Evolutionary conservation across 139 green algal species (phyloP).

Genomic region (Chlamydomonas sphaeroides): DNA sequence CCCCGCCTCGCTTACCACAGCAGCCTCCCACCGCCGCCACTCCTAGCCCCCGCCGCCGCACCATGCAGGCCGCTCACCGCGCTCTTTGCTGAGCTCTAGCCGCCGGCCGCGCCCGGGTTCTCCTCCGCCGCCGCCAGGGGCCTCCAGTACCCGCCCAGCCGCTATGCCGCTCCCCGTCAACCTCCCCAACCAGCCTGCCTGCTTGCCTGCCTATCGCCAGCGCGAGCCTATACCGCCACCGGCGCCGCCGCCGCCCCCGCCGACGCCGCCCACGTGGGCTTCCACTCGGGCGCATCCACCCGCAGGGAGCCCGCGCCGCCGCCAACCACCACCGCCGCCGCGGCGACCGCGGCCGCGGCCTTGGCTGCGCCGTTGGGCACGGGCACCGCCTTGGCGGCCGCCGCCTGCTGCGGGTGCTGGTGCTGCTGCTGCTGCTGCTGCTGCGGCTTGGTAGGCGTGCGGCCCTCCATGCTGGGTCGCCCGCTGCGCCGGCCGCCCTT

Average conservation of each 20-base stretch:
- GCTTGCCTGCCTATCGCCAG: too few relatives aligned
- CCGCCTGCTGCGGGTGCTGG: not conserved
- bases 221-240: not conserved
- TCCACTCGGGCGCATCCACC: slow-evolving; percentile 20
- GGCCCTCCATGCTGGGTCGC: not conserved
- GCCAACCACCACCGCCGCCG: not conserved
- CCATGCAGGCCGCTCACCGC: too few relatives aligned
- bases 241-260: not conserved
- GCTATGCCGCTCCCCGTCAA: too few relatives aligned
- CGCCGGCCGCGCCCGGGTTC: too few relatives aligned
- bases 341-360: not conserved
- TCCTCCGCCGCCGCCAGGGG: too few relatives aligned
- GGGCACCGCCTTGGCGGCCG: not conserved
- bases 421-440: not conserved
- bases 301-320: too few relatives aligned
- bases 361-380: not conserved
- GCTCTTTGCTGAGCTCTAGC: too few relatives aligned
- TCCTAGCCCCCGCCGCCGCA: too few relatives aligned
- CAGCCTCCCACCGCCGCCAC: too few relatives aligned
- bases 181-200: too few relatives aligned
- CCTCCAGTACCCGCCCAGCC: too few relatives aligned
- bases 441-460: not conserved
- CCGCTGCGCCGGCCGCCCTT: not conserved
- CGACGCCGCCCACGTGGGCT: not conserved
- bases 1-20: too few relatives aligned